Conservation (phyloP, 129 eudicot species). For the Escallonia herrerae region DNA sequence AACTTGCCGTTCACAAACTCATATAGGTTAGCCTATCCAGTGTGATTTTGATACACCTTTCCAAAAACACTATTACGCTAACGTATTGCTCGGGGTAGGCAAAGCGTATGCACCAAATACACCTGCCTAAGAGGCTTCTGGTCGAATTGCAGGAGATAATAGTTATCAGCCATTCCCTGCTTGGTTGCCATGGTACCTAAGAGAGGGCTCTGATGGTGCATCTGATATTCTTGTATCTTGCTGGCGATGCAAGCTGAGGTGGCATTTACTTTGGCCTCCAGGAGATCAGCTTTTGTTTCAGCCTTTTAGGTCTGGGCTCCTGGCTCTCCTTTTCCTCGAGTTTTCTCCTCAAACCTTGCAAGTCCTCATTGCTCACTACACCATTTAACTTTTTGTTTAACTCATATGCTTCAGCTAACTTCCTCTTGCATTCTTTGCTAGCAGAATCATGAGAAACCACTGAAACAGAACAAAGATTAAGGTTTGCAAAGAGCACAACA, state of each 20-base stretch:
- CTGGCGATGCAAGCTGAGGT: background rate
- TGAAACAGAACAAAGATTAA: constrained; percentile 7
- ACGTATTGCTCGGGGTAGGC: too few species aligned
- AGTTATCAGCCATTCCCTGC: too few species aligned
- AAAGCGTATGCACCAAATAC: too few species aligned
- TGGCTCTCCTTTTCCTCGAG: constrained; percentile 41
- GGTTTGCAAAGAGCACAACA: background rate
- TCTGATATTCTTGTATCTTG: too few species aligned
- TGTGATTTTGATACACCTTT: too few species aligned
- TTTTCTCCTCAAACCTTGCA: constrained; percentile 47
- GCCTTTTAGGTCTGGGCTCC: constrained; percentile 41
- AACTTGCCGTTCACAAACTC: too few species aligned
- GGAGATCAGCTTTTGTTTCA: constrained; percentile 41
- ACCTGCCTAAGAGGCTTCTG: too few species aligned
- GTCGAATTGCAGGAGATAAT: too few species aligned
- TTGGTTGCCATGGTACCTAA: too few species aligned
- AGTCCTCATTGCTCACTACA: constrained; percentile 47
- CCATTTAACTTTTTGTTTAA: constrained; percentile 59
- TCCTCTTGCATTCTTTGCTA: constrained; percentile 71
- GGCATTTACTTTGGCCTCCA: constrained; percentile 2
- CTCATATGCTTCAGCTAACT: constrained; percentile 66
- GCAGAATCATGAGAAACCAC: constrained; percentile 71
- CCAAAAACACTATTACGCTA: too few species aligned
- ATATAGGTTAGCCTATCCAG: too few species aligned
- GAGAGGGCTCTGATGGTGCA: background rate